Base-by-base conservation (phyloP, 345 rosid genomes). In the Chamaenerion angustifolium region DNA sequence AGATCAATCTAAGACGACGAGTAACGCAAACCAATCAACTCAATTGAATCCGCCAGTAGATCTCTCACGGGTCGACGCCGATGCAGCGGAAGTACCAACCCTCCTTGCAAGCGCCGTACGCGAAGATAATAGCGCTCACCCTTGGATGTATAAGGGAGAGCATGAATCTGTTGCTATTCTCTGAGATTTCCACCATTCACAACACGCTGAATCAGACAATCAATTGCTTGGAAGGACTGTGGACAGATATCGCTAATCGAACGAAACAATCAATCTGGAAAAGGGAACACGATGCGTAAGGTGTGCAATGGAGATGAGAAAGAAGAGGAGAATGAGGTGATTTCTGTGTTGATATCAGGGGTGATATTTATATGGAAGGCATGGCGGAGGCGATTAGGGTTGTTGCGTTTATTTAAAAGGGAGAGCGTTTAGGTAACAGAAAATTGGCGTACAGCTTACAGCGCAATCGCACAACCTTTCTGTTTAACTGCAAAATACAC, bases 11-110 rank as follows among this genome's bases (percentile, higher is more conserved):
- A n/a, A 4, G 31, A 43, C n/a, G n/a, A n/a, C n/a, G n/a, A n/a
- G n/a, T n/a, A n/a, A n/a, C n/a, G n/a, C n/a, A n/a, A 0, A 25
- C 2, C 25, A 21, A 21, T 31, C 37, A 31, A 31, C 10, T 31
- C 37, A 31, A 31, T 31, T 21, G n/a, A 21, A 21, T 21, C n/a
- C n/a, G n/a, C 10, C 19, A 4, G 53, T 11, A 16, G 27, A 6
- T 17, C 16, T 16, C 53, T 76, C 71, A 88, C 55, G 99, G 99
- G 88, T 93, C 95, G 68, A 82, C 65, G 68, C 96, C 94, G 57
- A 77, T 64, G 94, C 99, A 88, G 83, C 95, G 96, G 48, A 71
- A 85, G 90, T 88, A 93, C 99, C 99, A 93, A 83, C 86, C 95
- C 68, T 82, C 84, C 68, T 85, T 93, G 92, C 99, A 88, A 48